Evolutionary conservation across 1,284 basidiomycete genomes (phyloP).

Genomic region (Gomphus bonarii): DNA sequence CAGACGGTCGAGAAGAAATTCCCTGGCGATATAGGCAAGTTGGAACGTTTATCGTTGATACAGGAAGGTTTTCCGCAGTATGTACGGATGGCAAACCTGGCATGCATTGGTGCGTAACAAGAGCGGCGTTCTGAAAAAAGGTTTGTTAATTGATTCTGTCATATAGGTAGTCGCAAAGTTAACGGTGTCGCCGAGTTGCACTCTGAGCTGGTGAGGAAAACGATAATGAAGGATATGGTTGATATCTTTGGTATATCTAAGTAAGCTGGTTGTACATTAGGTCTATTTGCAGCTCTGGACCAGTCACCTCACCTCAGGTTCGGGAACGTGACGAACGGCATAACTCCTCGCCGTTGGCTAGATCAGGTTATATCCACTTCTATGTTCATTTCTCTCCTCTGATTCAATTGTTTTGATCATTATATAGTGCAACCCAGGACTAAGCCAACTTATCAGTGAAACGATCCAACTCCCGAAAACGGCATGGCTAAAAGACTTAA

Average conservation of each 20-base stretch:
- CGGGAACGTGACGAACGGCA: constrained; percentile 78
- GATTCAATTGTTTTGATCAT: constrained; percentile 8
- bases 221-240: constrained; percentile 87
- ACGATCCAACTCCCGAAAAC: constrained; percentile 66
- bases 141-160: neutral
- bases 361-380: constrained; percentile 41
- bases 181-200: constrained; percentile 94
- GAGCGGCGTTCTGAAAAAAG: neutral
- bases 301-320: constrained; percentile 42
- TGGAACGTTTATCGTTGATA: constrained; percentile 82
- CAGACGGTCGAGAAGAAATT: constrained; percentile 79
- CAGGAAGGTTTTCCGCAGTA: constrained; percentile 81
- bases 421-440: constrained; percentile 72
- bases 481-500: constrained; percentile 74
- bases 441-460: constrained; percentile 74
- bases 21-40: constrained; percentile 73
- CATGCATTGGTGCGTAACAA: constrained; percentile 49
- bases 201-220: constrained; percentile 63
- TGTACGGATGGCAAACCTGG: constrained; percentile 82
- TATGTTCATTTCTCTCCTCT: neutral
- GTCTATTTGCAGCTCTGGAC: neutral
- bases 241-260: constrained; percentile 74
- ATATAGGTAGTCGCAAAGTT: constrained; percentile 66
- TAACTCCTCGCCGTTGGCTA: constrained; percentile 82
- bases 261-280: constrained; percentile 28